Evolutionary conservation across 176 grass and related monocot genomes (phyloP).

Genomic region (Phoenix roebelenii): DNA sequence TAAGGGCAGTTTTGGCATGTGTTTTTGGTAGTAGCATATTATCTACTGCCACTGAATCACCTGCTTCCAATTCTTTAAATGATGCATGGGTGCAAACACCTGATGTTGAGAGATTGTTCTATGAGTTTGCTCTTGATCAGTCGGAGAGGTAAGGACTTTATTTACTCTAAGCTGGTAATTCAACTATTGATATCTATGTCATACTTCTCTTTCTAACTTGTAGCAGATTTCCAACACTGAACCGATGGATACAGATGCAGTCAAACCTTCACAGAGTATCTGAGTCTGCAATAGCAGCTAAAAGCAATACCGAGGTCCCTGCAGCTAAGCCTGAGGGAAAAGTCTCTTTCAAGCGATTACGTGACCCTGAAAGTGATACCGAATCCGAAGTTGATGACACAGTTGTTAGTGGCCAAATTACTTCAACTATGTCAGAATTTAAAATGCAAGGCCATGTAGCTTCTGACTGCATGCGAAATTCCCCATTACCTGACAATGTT

Average conservation of each 20-base stretch:
- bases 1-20: constrained; percentile 89
- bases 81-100: constrained; percentile 34
- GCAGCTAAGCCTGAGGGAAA: constrained; percentile 51
- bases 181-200: constrained; percentile 13
- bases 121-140: constrained; percentile 92
- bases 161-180: background rate
- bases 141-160: constrained; percentile 68
- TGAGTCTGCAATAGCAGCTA: constrained; percentile 47
- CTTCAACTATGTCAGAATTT: constrained; percentile 27
- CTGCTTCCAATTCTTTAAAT: constrained; percentile 37
- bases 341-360: constrained; percentile 49
- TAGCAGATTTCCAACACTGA: constrained; percentile 80
- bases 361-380: constrained; percentile 68
- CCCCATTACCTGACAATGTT: constrained; percentile 37
- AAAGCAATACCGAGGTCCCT: constrained; percentile 33
- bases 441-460: background rate
- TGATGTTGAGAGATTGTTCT: constrained; percentile 75
- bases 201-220: constrained; percentile 12
- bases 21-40: constrained; percentile 89
- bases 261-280: constrained; percentile 96
- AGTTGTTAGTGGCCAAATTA: constrained; percentile 22
- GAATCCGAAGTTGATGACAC: constrained; percentile 55
- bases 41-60: constrained; percentile 50
- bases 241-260: constrained; percentile 98
- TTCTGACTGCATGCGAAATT: constrained; percentile 23